phyloP scores from a whole-genome alignment of 2,329 filamentous ascomycete species.

The Nemania abortiva region DNA sequence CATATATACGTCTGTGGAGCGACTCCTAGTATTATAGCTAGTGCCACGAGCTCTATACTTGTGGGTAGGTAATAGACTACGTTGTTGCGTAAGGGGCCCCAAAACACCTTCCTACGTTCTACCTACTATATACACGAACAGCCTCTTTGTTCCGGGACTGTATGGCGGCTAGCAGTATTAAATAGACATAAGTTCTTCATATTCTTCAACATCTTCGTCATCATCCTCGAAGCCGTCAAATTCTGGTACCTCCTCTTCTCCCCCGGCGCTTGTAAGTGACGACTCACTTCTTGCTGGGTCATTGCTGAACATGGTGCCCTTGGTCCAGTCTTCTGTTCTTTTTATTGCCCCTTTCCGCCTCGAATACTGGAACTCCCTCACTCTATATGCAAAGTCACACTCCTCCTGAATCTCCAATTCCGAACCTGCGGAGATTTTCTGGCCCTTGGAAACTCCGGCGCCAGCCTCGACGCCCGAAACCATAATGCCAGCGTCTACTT shows the following conservation, averaged over 20 bases:
- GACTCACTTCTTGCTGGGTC: background rate
- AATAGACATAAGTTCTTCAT: background rate
- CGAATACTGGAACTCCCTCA: slow-evolving; percentile 1
- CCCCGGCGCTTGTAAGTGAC: background rate
- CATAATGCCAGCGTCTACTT: background rate
- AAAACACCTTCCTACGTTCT: no score
- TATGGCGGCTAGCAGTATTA: no score
- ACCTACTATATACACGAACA: no score
- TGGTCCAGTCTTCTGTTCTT: background rate
- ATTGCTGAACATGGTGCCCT: background rate
- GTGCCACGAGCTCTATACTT: no score
- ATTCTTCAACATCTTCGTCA: background rate
- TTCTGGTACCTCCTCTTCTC: background rate
- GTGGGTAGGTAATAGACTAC: no score
- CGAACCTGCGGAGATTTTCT: background rate
- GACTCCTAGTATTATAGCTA: no score
- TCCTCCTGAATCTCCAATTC: background rate
- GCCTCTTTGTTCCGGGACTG: no score
- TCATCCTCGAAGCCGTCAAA: background rate
- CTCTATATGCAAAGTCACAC: background rate
- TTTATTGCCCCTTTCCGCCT: background rate
- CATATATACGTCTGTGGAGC: no score
- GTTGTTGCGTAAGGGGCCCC: no score
- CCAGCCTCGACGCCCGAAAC: background rate
- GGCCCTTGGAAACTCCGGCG: background rate